A percentile compares a stretch with the other conserved stretches of the same genome.
Conservation (phyloP, 768 basidiomycete species). For the Panaeolus cyanescens region DNA sequence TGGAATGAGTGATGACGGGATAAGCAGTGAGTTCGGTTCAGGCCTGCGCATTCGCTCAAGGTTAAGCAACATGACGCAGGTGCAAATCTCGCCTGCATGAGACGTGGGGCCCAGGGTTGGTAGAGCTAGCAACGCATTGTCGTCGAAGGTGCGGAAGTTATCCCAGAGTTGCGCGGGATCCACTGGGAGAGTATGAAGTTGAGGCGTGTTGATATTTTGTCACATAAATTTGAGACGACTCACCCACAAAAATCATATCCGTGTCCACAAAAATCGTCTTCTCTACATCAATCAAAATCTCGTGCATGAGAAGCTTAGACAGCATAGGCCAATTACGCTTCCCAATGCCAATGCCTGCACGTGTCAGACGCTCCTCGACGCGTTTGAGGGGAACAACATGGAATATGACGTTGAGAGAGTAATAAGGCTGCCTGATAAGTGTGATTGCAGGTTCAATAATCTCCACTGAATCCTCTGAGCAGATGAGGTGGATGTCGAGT, state of each 20-base stretch:
- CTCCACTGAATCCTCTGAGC: not conserved
- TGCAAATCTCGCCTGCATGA: not conserved
- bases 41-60: not conserved
- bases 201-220: not conserved
- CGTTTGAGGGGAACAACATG: not conserved
- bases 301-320: not conserved
- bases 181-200: not conserved
- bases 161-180: not conserved
- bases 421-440: not conserved
- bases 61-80: not conserved
- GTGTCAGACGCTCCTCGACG: not conserved
- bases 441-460: not conserved
- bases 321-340: not conserved
- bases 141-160: not conserved
- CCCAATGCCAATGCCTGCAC: not conserved
- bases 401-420: not conserved
- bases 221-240: not conserved
- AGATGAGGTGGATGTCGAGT: not conserved
- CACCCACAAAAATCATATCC: not conserved
- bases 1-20: not conserved
- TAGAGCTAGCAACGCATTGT: not conserved
- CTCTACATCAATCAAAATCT: not conserved
- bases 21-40: not conserved
- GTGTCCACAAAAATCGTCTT: not conserved
- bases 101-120: not conserved